These are phyloP conservation scores for Skeletonema potamos DNA, from an alignment of 108 stramenopile species.

Conservation along the genomic window DNA sequence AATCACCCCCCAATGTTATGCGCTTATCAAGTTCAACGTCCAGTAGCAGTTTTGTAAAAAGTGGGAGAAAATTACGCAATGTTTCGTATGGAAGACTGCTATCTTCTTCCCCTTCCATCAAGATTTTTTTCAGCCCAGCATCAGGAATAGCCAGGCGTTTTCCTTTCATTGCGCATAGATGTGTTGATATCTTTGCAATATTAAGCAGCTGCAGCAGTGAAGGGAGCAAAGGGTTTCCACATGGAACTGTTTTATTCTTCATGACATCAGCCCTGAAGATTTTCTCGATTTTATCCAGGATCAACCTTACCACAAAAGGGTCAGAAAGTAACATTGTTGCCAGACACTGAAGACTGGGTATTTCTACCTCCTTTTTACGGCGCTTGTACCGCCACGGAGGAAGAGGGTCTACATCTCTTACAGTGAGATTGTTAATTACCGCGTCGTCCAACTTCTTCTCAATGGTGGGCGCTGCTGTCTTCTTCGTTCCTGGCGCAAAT, in stretches of 20 bases:
- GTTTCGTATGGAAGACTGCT: constrained; percentile 52
- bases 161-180: constrained; percentile 75
- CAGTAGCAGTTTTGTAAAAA: constrained; percentile 63
- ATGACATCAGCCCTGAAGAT: constrained; percentile 60
- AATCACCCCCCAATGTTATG: constrained; percentile 61
- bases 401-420: constrained; percentile 44
- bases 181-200: constrained; percentile 75
- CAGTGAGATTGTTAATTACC: constrained; percentile 40
- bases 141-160: constrained; percentile 63
- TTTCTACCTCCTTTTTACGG: constrained; percentile 47
- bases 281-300: constrained; percentile 69
- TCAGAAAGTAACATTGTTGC: constrained; percentile 84
- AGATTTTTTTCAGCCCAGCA: constrained; percentile 44
- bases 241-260: constrained; percentile 51
- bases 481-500: constrained; percentile 33
- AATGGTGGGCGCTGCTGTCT: constrained; percentile 4
- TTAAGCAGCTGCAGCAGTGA: constrained; percentile 80
- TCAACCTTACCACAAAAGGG: constrained; percentile 81
- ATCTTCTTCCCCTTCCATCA: constrained; percentile 43
- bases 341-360: constrained; percentile 76
- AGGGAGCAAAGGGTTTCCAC: constrained; percentile 62
- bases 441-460: constrained; percentile 31
- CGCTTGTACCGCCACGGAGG: constrained; percentile 58
- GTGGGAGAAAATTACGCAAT: constrained; percentile 64
- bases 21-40: constrained; percentile 78